Evolutionary conservation across 139 green algal genomes (phyloP).

Genomic region (Closterium sp.): DNA sequence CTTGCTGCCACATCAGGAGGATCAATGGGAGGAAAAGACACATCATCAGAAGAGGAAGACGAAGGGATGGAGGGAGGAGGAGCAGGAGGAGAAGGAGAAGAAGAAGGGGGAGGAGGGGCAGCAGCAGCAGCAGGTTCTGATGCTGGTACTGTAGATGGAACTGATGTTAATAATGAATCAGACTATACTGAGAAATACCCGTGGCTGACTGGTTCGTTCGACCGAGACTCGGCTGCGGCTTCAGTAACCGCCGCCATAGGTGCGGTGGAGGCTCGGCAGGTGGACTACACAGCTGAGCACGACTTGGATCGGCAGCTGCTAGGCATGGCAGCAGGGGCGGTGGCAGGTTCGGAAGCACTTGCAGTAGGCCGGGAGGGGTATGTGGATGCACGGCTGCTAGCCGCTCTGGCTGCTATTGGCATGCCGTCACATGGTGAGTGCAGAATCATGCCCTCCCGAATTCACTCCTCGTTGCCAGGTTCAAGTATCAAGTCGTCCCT

Average conservation of each 20-base stretch:
- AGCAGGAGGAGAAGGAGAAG: too few species aligned
- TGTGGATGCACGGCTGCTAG: background rate
- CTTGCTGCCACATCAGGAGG: background rate
- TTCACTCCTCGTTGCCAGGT: background rate
- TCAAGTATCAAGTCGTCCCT: too few species aligned
- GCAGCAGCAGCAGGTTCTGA: background rate
- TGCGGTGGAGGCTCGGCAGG: background rate
- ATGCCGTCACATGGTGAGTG: background rate
- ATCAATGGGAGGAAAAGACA: too few species aligned
- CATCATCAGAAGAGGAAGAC: too few species aligned
- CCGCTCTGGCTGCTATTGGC: background rate
- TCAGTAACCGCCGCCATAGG: background rate
- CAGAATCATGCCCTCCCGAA: too few species aligned
- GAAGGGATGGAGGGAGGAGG: too few species aligned
- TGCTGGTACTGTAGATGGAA: background rate
- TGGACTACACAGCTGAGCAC: background rate
- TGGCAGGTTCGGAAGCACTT: background rate
- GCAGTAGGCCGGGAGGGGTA: background rate
- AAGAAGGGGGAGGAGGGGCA: too few species aligned
- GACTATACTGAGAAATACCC: background rate
- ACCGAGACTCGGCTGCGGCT: background rate
- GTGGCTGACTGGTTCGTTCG: background rate
- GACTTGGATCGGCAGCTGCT: background rate
- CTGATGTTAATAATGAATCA: background rate
- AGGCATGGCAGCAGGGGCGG: background rate